Conservation (phyloP, 306 rosid genomes). For the Vicia villosa region DNA sequence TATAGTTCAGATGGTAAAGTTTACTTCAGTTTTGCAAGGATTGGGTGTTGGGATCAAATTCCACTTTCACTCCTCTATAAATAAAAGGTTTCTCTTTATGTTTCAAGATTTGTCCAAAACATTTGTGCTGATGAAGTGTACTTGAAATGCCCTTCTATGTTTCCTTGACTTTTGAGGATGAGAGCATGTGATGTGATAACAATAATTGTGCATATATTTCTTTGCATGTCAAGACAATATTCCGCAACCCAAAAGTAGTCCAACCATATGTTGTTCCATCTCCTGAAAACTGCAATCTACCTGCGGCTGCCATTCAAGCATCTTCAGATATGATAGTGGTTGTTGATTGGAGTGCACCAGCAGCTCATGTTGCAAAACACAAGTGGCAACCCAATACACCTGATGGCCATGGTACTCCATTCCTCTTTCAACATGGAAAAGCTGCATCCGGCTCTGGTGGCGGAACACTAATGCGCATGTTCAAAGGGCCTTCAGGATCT, state of each 20-base stretch:
- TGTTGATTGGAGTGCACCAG: constrained; percentile 85
- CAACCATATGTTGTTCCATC: constrained; percentile 76
- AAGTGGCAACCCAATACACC: constrained; percentile 99
- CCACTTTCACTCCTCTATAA: neutral
- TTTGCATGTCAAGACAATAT: constrained; percentile 78
- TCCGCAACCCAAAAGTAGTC: constrained; percentile 85
- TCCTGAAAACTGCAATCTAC: constrained; percentile 90
- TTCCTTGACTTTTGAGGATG: constrained; percentile 30
- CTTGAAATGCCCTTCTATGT: constrained; percentile 20
- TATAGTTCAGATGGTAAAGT: neutral
- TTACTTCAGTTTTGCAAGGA: neutral
- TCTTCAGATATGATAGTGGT: constrained; percentile 79
- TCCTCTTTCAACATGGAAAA: constrained; percentile 91
- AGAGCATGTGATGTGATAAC: constrained; percentile 32
- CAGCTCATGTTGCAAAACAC: constrained; percentile 90
- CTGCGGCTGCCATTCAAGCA: constrained; percentile 91
- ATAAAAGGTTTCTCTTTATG: constrained; percentile 1
- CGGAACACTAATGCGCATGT: constrained; percentile 81
- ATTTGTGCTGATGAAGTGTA: constrained; percentile 31
- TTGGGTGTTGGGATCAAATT: neutral
- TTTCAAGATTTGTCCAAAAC: constrained; percentile 22
- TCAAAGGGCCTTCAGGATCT: constrained; percentile 76
- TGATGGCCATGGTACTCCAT: constrained; percentile 95
- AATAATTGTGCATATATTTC: constrained; percentile 31
- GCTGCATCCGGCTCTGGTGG: constrained; percentile 59